Percentiles rank a stretch among this genome's conserved stretches.
These are phyloP conservation scores for Sporothrix dimorphospora DNA, from an alignment of 2,329 filamentous ascomycete genomes.

Conservation along the genomic window DNA sequence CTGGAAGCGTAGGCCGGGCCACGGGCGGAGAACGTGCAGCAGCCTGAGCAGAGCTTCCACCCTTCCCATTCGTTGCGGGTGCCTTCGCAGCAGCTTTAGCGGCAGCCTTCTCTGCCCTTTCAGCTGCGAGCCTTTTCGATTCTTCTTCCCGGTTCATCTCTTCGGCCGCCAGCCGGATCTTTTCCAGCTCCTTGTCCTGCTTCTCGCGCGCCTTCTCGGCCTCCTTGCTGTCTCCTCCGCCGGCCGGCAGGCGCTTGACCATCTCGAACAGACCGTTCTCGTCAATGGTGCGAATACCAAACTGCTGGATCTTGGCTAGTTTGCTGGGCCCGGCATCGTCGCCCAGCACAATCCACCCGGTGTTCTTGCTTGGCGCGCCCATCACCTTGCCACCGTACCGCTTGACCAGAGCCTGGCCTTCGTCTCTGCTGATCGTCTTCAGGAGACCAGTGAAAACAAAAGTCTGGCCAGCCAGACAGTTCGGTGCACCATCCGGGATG, in stretches of 20 bases:
- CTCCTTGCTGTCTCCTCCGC: conserved; percentile 85
- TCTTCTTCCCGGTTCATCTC: conserved; percentile 87
- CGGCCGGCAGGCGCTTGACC: conserved; percentile 77
- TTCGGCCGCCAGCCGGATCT: conserved; percentile 75
- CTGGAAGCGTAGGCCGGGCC: conserved; percentile 46
- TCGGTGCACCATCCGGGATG: conserved; percentile 80
- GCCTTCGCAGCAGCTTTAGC: conserved; percentile 47
- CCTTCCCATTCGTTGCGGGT: conserved; percentile 12
- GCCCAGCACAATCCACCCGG: conserved; percentile 89
- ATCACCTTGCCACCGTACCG: conserved; percentile 92
- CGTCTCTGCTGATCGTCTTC: conserved; percentile 77
- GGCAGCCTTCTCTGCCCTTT: conserved; percentile 57
- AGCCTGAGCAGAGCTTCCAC: not conserved
- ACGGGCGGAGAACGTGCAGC: conserved; percentile 35
- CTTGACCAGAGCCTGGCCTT: conserved; percentile 85
- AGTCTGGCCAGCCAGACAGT: conserved; percentile 84
- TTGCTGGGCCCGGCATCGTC: conserved; percentile 93
- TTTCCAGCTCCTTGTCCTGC: conserved; percentile 80
- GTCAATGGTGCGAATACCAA: conserved; percentile 87
- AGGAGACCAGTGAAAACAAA: conserved; percentile 97
- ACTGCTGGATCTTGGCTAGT: conserved; percentile 77
- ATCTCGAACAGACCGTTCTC: conserved; percentile 90
- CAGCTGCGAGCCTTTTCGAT: conserved; percentile 54
- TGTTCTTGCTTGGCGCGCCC: conserved; percentile 84
- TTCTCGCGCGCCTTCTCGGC: conserved; percentile 86